Evolutionary conservation across 805 yeast genomes (phyloP), one percentile per base, ranked within the genome.

Genomic region (Pichia exigua): DNA sequence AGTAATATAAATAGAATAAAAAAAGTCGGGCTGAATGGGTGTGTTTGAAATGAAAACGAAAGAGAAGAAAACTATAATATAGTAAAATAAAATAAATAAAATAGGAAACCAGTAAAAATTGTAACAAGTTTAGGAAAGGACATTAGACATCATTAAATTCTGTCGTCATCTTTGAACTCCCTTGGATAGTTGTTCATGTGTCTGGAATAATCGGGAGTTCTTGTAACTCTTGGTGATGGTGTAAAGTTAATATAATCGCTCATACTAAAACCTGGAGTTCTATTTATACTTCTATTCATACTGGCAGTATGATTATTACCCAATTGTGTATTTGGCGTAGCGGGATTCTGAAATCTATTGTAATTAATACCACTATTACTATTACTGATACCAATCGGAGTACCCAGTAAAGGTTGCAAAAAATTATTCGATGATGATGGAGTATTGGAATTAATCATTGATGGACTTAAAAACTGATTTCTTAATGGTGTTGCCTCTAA

Each of bases 231-330:
- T 24, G 86, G 86, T 11, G 87, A 81, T 3, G 94, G 94, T 1
- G 91, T 82, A 63, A 83, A 83, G 62, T 87, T 85, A 40, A 88
- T 85, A 64, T 86, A 87, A 63, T 87, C 96, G 62, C 81, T 83
- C 82, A 87, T 80, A 65, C 87, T 87, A 70, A 87, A 87, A 2
- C 84, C 85, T 1, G 85, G 85, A 0, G 87, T 84, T 57, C 68
- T 66, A 39, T 59, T 60, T 10, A 76, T 66, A 49, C 46, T 45
- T 51, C 50, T 32, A 40, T 42, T 44, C 13, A 22, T 12, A 9
- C 13, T 28, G 8, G 12, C n/a, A 28, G 21, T 4, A 42, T 20
- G 32, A 44, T 17, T 21, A 12, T 7, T 28, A 28, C 38, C 40
- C 38, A 47, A 17, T 26, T 42, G 41, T 43, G 49, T 57, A 48